Evolutionary conservation across 495 filamentous ascomycete species (phyloP).

Genomic region (Hypomontagnella monticulosa): DNA sequence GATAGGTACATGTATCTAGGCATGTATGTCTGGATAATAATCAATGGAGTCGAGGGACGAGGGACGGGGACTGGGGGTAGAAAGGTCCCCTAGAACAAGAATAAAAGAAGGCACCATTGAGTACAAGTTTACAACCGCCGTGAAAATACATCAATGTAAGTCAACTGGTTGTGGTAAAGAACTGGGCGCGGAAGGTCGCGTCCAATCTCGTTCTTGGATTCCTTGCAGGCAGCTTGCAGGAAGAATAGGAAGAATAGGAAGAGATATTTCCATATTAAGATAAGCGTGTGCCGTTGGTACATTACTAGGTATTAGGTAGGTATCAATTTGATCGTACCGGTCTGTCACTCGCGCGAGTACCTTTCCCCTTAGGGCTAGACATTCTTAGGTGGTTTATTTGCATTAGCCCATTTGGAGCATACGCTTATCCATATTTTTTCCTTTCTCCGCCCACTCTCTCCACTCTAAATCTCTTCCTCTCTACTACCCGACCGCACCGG

Average conservation of each 20-base stretch:
- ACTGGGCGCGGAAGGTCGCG: slow-evolving; percentile 34
- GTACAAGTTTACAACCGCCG: slow-evolving; percentile 34
- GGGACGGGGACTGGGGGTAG: slow-evolving; percentile 21
- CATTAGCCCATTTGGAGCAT: slow-evolving; percentile 33
- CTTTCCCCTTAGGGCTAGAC: slow-evolving; percentile 23
- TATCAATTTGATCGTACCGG: no score
- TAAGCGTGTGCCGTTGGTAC: slow-evolving; percentile 12
- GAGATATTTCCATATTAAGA: slow-evolving; percentile 32
- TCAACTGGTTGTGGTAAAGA: not conserved
- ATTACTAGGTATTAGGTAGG: no score
- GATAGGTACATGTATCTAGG: not conserved
- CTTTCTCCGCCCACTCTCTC: slow-evolving; percentile 25
- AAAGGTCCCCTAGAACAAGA: slow-evolving; percentile 9
- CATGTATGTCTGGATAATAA: not conserved
- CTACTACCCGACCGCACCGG: slow-evolving; percentile 41
- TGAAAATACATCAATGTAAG: no score
- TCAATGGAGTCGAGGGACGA: slow-evolving; percentile 5
- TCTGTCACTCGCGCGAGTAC: slow-evolving; percentile 29
- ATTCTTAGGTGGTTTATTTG: slow-evolving; percentile 20
- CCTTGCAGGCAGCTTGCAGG: slow-evolving; percentile 15
- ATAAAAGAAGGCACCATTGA: slow-evolving; percentile 3
- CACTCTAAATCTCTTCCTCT: slow-evolving; percentile 45
- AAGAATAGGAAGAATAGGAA: slow-evolving; percentile 5
- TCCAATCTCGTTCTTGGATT: slow-evolving; percentile 40
- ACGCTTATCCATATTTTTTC: slow-evolving; percentile 12